Base-by-base conservation (phyloP, 2,329 filamentous ascomycete species). In the Aspergillus ibericus region DNA sequence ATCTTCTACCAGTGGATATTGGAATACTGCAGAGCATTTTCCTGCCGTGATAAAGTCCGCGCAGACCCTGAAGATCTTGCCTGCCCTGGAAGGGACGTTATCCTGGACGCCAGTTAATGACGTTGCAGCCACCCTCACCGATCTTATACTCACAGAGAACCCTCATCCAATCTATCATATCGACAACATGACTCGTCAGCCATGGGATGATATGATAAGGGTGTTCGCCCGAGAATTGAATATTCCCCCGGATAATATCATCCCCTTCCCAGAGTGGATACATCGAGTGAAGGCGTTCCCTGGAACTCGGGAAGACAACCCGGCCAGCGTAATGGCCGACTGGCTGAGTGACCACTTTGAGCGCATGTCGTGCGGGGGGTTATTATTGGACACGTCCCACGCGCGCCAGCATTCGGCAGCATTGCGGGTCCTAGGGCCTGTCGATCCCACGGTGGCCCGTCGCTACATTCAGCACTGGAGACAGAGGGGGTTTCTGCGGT, bases 11-110 rank as follows among this genome's bases (percentile, higher is more conserved):
- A 83, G 71, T 55, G 83, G 83, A 0, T 80, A 79, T 63, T 86
- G 83, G 84, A 86, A 85, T 61, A 70, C 77, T 0, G 72, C 75
- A 27, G 82, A 85, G 63, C 81, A 85, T 59, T 69, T 85, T 12
- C 64, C 73, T 0, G 82, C 82, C 59, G 56, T 85, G 20, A 65
- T 83, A 53, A 83, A 83, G 66, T 81, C 78, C 0, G 76, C 78
- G 0, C 80, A 84, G 61, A 78, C 77, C 0, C 59, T 84, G 0
- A 68, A 70, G 0, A 72, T 67, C 0, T 62, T 81, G 8, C 81
- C 82, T 0, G 71, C 77, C 20, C 61, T 82, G 2, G 50, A 71
- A 0, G 80, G 80, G 0, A 46, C 58, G 1, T 55, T 82, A 1
- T 76, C 62, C 6, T 84, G 82, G 82, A 74, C 70, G 0, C 79